Evolutionary conservation across 208 protist genomes (phyloP), one percentile per base, ranked within the genome.

Genomic region (Acanthamoeba lenticulata): DNA sequence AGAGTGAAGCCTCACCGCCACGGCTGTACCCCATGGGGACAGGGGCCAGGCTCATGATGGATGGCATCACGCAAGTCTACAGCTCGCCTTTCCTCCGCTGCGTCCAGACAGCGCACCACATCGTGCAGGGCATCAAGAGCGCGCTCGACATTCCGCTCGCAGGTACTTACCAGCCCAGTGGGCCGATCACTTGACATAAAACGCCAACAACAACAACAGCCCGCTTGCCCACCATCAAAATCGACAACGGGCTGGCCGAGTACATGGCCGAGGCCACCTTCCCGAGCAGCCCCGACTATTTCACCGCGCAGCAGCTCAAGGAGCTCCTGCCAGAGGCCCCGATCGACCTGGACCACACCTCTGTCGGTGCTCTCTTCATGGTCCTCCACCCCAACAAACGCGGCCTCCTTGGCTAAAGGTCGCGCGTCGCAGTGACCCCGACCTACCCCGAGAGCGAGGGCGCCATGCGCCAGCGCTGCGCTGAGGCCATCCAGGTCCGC

Each of bases 11-110:
- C 21, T 19, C 21, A 1, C 47, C 3, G 11, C 47, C 21, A 29
- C 55, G 3, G 15, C 11, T 60, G 52, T 24, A 21, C 4, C 17
- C 52, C 21, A 13, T 60, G 79, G 19, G 52, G 0, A 24, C 55
- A 67, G 60, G 60, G 0, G 60, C 29, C 6, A 24, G 29, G 29
- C 29, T 67, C n/a, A 34, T 34, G 60, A 0, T 2, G 60, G 60
- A 67, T 6, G 72, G n/a, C 44, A 40, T 83, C 42, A 57, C 69
- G 29, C 40, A 47, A 21, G 92, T 94, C 24, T 40, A 83, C 45
- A 83, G 44, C 5, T 94, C 92, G 69, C 92, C 92, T 1, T 94
- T 94, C 69, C 81, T 65, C 19, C 52, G 92, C 42, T 94, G 92
- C 44, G 32, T 94, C 19, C 69, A 94, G 29, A 94, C 92, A 1